Conservation (phyloP, 2,329 filamentous ascomycete species). For the Teratosphaeria nubilosa region DNA sequence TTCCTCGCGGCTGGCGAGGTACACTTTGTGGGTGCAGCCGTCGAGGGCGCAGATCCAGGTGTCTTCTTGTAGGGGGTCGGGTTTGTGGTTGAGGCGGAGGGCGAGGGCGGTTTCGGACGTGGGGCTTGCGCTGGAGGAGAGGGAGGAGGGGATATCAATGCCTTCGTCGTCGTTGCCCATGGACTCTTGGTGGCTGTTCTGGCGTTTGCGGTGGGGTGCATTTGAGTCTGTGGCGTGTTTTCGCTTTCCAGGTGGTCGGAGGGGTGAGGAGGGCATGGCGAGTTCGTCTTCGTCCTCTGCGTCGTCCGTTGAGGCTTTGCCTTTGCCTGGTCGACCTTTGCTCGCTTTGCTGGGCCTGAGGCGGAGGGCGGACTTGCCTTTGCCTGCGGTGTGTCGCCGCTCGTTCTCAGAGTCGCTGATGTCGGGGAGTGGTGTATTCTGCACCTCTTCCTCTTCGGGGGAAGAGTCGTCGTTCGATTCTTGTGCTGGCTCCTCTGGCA, state of each 20-base stretch:
- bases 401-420: constrained; percentile 14
- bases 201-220: constrained; percentile 10
- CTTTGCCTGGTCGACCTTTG: constrained; percentile 11
- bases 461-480: not conserved
- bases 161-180: constrained; percentile 21
- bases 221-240: constrained; percentile 5
- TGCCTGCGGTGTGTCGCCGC: constrained; percentile 11
- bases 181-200: constrained; percentile 6
- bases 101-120: not conserved
- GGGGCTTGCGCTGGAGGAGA: constrained; percentile 3
- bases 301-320: constrained; percentile 14
- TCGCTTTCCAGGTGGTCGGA: not conserved
- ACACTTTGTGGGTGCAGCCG: constrained; percentile 54
- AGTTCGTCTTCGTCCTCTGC: constrained; percentile 1
- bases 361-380: constrained; percentile 25
- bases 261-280: not conserved
- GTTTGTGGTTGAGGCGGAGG: constrained; percentile 6
- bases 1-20: constrained; percentile 47
- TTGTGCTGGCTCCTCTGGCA: not conserved
- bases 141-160: constrained; percentile 25
- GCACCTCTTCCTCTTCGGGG: constrained; percentile 2
- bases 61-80: constrained; percentile 30
- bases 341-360: constrained; percentile 22
- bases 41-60: constrained; percentile 58
- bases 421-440: constrained; percentile 6